These are phyloP conservation scores for Fusarium solani-melongenae DNA, from an alignment of 2,329 filamentous ascomycete species.

Conservation along the genomic window DNA sequence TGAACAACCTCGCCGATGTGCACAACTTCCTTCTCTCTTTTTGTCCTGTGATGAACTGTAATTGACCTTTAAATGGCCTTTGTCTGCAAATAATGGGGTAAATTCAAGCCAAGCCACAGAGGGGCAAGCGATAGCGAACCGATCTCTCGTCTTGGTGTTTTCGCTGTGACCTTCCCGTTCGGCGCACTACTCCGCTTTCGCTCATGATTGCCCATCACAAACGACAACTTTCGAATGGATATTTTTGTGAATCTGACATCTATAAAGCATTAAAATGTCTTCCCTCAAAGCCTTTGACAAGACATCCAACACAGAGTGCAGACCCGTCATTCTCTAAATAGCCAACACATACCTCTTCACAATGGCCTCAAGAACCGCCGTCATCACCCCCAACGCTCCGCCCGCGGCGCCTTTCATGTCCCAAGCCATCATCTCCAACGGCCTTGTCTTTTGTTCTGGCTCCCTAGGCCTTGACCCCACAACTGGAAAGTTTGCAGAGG, in stretches of 20 bases:
- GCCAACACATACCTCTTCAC: background rate
- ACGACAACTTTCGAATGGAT: background rate
- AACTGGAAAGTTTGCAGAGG: background rate
- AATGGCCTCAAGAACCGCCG: constrained; percentile 27
- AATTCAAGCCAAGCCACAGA: background rate
- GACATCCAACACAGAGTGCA: background rate
- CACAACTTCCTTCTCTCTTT: background rate
- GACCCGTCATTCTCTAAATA: background rate
- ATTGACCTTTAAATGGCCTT: background rate
- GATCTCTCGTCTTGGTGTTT: background rate
- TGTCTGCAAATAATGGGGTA: background rate
- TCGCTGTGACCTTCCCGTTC: background rate
- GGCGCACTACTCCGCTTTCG: background rate
- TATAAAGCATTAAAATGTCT: background rate
- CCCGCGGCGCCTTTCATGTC: constrained; percentile 26
- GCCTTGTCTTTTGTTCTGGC: constrained; percentile 28
- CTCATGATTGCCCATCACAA: background rate
- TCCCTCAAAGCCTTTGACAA: background rate
- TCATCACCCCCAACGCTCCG: constrained; percentile 17
- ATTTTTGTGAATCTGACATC: background rate
- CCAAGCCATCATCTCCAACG: constrained; percentile 29
- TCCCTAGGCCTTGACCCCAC: background rate
- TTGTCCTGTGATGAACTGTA: background rate
- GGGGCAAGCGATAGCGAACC: background rate
- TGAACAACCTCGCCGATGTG: background rate